These are phyloP conservation scores for Penicillium angulare DNA, from an alignment of 495 filamentous ascomycete species.

Conservation along the genomic window DNA sequence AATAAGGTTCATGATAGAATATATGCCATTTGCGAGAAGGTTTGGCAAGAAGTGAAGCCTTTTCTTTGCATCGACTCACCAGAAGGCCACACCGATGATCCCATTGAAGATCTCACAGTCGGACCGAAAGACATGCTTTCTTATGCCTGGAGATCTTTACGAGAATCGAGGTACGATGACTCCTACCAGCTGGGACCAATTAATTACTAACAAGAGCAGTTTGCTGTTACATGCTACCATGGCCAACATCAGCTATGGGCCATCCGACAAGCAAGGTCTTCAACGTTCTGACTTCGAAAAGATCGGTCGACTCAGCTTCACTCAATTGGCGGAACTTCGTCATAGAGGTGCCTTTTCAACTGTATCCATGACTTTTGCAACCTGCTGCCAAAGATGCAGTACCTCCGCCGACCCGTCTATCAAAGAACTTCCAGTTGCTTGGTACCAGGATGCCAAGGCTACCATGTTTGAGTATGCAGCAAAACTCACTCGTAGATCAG, in stretches of 20 bases:
- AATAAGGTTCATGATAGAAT: slow-evolving; percentile 54
- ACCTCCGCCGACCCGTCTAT: slow-evolving; percentile 48
- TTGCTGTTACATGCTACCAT: slow-evolving; percentile 48
- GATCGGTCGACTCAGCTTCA: slow-evolving; percentile 71
- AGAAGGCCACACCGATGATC: slow-evolving; percentile 78
- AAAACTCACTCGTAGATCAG: slow-evolving; percentile 84
- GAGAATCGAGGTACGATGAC: slow-evolving; percentile 73
- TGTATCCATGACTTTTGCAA: slow-evolving; percentile 81
- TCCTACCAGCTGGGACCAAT: background rate
- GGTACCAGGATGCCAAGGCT: slow-evolving; percentile 68
- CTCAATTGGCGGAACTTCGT: slow-evolving; percentile 76
- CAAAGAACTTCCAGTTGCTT: slow-evolving; percentile 33
- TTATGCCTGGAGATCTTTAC: slow-evolving; percentile 88
- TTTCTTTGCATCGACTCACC: slow-evolving; percentile 89
- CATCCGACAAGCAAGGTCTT: slow-evolving; percentile 29
- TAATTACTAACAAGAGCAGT: slow-evolving; percentile 47
- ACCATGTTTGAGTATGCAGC: slow-evolving; percentile 69
- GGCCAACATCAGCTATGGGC: slow-evolving; percentile 37
- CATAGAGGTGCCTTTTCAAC: slow-evolving; percentile 94
- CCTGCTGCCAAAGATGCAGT: slow-evolving; percentile 65
- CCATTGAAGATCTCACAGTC: slow-evolving; percentile 63
- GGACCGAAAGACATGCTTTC: slow-evolving; percentile 84
- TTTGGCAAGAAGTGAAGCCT: slow-evolving; percentile 73
- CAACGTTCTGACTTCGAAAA: slow-evolving; percentile 39
- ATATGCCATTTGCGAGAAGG: slow-evolving; percentile 51